Evolutionary conservation across 2,329 filamentous ascomycete genomes (phyloP).

Genomic region (Pseudofabraea citricarpa): DNA sequence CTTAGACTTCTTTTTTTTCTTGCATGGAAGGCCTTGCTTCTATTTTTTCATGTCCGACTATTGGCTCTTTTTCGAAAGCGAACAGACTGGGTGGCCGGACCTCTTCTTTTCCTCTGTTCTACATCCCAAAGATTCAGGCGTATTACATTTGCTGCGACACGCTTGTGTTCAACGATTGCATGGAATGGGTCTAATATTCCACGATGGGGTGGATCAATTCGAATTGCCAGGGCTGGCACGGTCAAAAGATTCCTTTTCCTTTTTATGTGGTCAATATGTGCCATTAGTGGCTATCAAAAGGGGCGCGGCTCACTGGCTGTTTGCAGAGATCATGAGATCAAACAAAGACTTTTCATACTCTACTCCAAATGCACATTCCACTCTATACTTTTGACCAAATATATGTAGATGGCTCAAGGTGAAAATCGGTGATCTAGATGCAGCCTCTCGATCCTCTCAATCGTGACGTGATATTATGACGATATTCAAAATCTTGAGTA

Average conservation of each 20-base stretch:
- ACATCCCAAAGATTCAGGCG: slow-evolving; percentile 28
- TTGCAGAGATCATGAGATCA: slow-evolving; percentile 22
- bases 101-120: slow-evolving; percentile 18
- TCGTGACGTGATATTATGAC: too few relatives aligned
- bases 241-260: slow-evolving; percentile 29
- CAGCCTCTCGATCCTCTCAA: too few relatives aligned
- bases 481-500: too few relatives aligned
- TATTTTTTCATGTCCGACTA: slow-evolving; percentile 28
- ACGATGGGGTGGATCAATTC: slow-evolving; percentile 17
- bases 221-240: slow-evolving; percentile 22
- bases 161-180: slow-evolving; percentile 27
- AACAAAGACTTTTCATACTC: slow-evolving; percentile 25
- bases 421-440: too few relatives aligned
- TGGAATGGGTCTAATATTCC: slow-evolving; percentile 28
- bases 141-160: slow-evolving; percentile 25
- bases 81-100: slow-evolving; percentile 27
- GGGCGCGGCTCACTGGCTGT: slow-evolving; percentile 17
- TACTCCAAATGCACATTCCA: slow-evolving; percentile 22
- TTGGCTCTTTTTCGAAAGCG: slow-evolving; percentile 21
- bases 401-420: background rate
- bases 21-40: slow-evolving; percentile 25
- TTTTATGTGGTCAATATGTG: slow-evolving; percentile 16
- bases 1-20: slow-evolving; percentile 29
- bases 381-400: slow-evolving; percentile 3
- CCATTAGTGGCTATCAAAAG: slow-evolving; percentile 26